Conservation (phyloP, 306 rosid species). For the Begonia peltatifolia region DNA sequence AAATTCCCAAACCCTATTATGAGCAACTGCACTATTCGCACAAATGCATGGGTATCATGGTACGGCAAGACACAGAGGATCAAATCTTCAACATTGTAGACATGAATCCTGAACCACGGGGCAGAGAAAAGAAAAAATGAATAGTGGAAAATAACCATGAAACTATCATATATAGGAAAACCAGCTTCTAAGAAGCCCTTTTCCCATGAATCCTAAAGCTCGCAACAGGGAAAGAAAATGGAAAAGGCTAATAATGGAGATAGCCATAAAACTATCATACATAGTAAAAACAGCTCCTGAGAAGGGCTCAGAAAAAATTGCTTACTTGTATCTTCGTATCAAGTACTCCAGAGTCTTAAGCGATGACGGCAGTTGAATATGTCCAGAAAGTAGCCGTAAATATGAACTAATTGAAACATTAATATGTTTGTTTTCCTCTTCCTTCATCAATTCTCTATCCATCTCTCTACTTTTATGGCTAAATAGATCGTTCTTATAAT, state of each 20-base stretch:
- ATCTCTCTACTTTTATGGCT: constrained; percentile 45
- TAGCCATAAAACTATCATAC: not conserved
- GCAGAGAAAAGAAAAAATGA: not conserved
- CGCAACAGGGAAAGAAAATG: constrained; percentile 8
- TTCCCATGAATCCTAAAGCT: constrained; percentile 24
- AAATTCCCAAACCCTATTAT: constrained; percentile 41
- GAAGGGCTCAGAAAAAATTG: not conserved
- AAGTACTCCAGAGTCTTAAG: constrained; percentile 74
- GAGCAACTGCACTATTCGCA: constrained; percentile 57
- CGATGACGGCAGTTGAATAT: constrained; percentile 44
- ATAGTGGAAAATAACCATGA: not conserved
- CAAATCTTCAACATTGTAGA: constrained; percentile 57
- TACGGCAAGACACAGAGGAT: constrained; percentile 66
- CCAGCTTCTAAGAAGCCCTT: not conserved
- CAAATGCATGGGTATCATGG: constrained; percentile 81
- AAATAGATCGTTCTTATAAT: constrained; percentile 57
- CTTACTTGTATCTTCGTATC: constrained; percentile 75
- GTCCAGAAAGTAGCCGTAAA: constrained; percentile 46
- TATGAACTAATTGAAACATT: constrained; percentile 44
- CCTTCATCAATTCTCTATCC: constrained; percentile 63
- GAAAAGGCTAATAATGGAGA: not conserved
- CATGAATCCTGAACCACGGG: constrained; percentile 50
- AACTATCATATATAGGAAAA: not conserved
- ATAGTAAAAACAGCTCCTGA: not conserved
- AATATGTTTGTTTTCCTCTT: constrained; percentile 48